Percentiles rank a stretch among this genome's conserved stretches.
Conservation (phyloP, 2,329 filamentous ascomycete species). For the Coniochaeta ligniaria region DNA sequence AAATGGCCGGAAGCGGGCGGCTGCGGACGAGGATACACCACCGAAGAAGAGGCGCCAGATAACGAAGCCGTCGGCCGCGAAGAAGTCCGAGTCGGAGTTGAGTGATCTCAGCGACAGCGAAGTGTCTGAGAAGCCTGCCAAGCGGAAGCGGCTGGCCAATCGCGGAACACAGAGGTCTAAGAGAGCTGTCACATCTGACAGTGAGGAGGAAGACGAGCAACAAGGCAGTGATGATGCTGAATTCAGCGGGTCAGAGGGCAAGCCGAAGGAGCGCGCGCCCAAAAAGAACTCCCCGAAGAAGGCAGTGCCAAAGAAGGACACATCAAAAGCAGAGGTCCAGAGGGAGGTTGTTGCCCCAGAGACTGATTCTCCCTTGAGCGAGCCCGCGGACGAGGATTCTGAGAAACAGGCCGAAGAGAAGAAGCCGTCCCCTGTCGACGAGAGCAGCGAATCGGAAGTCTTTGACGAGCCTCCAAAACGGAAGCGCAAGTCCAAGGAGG, state of each 20-base stretch:
- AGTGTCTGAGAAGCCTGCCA: conserved; percentile 14
- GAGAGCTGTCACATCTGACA: conserved; percentile 21
- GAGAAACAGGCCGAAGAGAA: conserved; percentile 5
- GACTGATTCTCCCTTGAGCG: conserved; percentile 6
- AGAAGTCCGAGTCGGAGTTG: conserved; percentile 17
- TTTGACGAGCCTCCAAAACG: conserved; percentile 38
- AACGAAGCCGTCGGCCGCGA: conserved; percentile 1
- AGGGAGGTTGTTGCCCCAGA: conserved; percentile 1
- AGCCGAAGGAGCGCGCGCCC: conserved; percentile 12
- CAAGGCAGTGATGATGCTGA: conserved; percentile 10
- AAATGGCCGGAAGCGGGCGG: conserved; percentile 21
- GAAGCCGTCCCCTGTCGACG: conserved; percentile 12
- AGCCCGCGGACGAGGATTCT: background rate
- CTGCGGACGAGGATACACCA: conserved; percentile 12
- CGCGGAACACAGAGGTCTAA: background rate
- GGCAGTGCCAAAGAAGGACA: conserved; percentile 3
- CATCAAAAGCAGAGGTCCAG: background rate
- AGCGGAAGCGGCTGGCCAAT: conserved; percentile 14
- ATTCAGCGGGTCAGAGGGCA: conserved; percentile 3
- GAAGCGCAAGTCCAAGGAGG: conserved; percentile 43
- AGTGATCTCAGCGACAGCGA: conserved; percentile 11
- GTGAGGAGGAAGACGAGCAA: conserved; percentile 17
- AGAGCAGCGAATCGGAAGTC: conserved; percentile 4
- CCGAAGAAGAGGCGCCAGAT: conserved; percentile 10
- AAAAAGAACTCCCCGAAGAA: conserved; percentile 3